Conservation (phyloP, 139 green algal species). For the Tetraselmis striata region DNA sequence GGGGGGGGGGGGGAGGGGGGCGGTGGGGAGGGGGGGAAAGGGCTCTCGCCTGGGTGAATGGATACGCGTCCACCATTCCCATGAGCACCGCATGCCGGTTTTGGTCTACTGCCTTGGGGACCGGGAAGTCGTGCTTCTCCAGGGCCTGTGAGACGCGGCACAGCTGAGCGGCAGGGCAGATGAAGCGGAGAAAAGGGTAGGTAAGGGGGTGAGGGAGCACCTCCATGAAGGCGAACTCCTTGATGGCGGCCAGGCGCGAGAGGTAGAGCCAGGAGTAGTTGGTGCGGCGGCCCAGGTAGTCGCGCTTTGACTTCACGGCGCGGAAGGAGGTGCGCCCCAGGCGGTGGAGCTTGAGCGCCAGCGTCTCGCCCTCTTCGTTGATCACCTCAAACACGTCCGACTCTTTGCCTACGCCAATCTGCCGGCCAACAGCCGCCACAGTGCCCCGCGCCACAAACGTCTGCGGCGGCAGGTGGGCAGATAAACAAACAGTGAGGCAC, state of each 20-base stretch:
- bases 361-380: constrained; percentile 67
- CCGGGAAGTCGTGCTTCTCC: constrained; percentile 78
- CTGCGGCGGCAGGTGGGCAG: constrained; percentile 16
- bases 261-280: constrained; percentile 94
- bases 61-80: constrained; percentile 67
- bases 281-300: constrained; percentile 74
- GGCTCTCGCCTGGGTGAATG: constrained; percentile 37
- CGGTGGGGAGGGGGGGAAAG: neutral
- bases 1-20: neutral
- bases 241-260: constrained; percentile 82
- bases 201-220: neutral
- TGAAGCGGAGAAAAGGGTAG: neutral
- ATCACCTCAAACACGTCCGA: constrained; percentile 84
- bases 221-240: constrained; percentile 97
- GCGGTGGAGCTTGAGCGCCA: constrained; percentile 93
- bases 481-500: neutral
- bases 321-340: constrained; percentile 94
- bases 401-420: constrained; percentile 98
- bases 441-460: constrained; percentile 70
- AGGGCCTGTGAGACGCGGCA: constrained; percentile 48
- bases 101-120: constrained; percentile 83
- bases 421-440: constrained; percentile 77
- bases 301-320: constrained; percentile 92
- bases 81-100: constrained; percentile 96
- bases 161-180: neutral